phyloP scores from a whole-genome alignment of 176 grass and related monocot genomes.

The Lolium rigidum region DNA sequence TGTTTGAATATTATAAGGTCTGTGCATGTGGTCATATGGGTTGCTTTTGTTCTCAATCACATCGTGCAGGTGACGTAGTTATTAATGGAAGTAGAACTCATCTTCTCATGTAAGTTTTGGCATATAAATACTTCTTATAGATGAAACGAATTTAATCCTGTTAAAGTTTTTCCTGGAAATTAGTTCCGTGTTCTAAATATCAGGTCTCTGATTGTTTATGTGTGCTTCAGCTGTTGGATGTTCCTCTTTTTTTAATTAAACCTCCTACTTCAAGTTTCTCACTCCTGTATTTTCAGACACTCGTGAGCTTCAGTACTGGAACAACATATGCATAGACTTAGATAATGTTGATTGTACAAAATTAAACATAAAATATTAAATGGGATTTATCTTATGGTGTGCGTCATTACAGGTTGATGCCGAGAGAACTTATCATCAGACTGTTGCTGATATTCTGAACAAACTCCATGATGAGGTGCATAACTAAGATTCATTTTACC shows the following conservation, averaged over 20 bases:
- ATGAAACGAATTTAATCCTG: no score
- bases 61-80: background rate
- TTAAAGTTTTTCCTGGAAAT: constrained; percentile 20
- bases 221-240: constrained; percentile 10
- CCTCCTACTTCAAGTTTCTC: constrained; percentile 32
- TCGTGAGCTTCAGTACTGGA: constrained; percentile 23
- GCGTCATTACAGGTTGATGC: constrained; percentile 79
- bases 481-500: constrained; percentile 23
- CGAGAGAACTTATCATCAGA: constrained; percentile 93
- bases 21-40: background rate
- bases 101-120: constrained; percentile 26
- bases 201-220: background rate
- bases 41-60: constrained; percentile 9
- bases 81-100: constrained; percentile 18
- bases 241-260: background rate
- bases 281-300: constrained; percentile 3
- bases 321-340: constrained; percentile 18
- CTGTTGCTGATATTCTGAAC: constrained; percentile 83
- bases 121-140: background rate
- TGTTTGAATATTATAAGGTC: no score
- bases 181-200: background rate
- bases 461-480: constrained; percentile 90
- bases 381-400: constrained; percentile 24
- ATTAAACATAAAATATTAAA: constrained; percentile 6
- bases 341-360: constrained; percentile 22